Conservation (phyloP, 2,329 filamentous ascomycete species). For the Penicillium expansum region DNA sequence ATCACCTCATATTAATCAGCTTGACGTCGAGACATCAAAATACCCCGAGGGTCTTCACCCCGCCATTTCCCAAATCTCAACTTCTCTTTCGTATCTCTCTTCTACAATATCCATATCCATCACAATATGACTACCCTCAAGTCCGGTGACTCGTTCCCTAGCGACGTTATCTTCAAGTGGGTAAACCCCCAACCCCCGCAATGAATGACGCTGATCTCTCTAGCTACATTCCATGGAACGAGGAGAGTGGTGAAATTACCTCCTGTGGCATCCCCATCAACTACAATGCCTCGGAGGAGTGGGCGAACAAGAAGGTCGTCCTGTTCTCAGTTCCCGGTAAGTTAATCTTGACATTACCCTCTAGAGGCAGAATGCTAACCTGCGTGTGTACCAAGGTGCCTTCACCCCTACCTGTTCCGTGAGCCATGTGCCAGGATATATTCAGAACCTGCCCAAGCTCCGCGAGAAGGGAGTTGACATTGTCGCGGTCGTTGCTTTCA, state of each 20-base stretch:
- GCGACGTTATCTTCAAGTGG: conserved; percentile 71
- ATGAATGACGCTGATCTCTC: not conserved
- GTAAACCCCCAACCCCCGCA: conserved; percentile 22
- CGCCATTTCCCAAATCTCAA: not conserved
- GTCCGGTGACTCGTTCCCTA: conserved; percentile 77
- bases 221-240: conserved; percentile 73
- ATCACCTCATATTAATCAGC: conserved; percentile 12
- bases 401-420: conserved; percentile 85
- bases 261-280: conserved; percentile 74
- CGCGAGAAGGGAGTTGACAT: conserved; percentile 77
- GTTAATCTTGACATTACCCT: conserved; percentile 6
- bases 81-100: not conserved
- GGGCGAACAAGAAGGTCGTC: conserved; percentile 69
- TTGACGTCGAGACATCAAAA: not conserved
- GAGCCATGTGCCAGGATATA: conserved; percentile 74
- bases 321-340: conserved; percentile 66
- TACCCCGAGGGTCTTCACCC: not conserved
- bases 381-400: conserved; percentile 50
- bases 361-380: not conserved
- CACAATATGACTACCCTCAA: conserved; percentile 64
- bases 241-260: conserved; percentile 67
- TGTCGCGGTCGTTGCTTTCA: conserved; percentile 74
- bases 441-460: conserved; percentile 65
- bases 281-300: conserved; percentile 78
- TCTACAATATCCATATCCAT: not conserved